Conservation (phyloP, 805 yeast species). For the Jamesozyma lodderae region DNA sequence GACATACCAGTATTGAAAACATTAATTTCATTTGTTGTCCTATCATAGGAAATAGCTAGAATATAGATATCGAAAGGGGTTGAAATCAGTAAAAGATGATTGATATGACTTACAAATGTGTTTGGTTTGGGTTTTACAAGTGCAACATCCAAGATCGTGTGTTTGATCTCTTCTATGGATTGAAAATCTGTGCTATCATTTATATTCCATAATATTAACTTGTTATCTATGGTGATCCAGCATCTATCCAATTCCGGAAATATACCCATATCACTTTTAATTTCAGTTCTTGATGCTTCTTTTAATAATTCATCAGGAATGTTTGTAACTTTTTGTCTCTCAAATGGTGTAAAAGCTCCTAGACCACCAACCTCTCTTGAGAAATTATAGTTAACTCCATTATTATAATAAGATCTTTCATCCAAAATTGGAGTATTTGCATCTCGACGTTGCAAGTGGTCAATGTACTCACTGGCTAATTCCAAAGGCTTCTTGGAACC, state of each 20-base stretch:
- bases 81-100: conserved; percentile 62
- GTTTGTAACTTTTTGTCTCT: conserved; percentile 53
- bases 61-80: conserved; percentile 75
- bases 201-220: conserved; percentile 79
- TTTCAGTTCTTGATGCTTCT: conserved; percentile 58
- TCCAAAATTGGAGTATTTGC: conserved; percentile 48
- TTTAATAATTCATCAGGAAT: conserved; percentile 77
- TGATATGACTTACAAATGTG: conserved; percentile 71
- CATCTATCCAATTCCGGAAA: conserved; percentile 72
- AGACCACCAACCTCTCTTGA: conserved; percentile 39
- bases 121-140: conserved; percentile 75
- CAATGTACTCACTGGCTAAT: conserved; percentile 56
- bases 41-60: conserved; percentile 54
- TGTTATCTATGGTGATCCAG: conserved; percentile 80
- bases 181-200: conserved; percentile 54
- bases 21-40: conserved; percentile 42
- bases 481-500: conserved; percentile 34
- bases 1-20: conserved; percentile 76
- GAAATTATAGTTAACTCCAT: conserved; percentile 60
- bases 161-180: conserved; percentile 73
- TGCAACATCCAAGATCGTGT: conserved; percentile 66
- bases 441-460: conserved; percentile 49
- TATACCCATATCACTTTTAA: conserved; percentile 69
- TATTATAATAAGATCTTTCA: conserved; percentile 39
- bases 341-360: conserved; percentile 63